A percentile compares a stretch with the other conserved stretches of the same genome.
Conservation (phyloP, 306 rosid species). For the Prunus kanzakura region DNA sequence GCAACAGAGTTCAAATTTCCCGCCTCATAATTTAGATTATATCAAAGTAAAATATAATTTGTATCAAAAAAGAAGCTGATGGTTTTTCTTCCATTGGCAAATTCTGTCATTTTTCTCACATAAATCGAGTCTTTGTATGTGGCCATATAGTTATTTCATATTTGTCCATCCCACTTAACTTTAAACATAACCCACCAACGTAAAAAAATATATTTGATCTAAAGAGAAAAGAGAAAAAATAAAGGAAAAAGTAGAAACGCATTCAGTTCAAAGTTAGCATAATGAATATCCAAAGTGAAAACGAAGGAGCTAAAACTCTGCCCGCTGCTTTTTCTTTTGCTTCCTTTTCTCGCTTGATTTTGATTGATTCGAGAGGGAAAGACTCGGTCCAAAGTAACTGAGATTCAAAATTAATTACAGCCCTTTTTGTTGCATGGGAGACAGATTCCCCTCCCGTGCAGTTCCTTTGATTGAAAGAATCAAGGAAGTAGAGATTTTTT, state of each 20-base stretch:
- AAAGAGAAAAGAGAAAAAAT: not conserved
- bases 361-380: conserved; percentile 66
- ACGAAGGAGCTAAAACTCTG: conserved; percentile 47
- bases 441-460: conserved; percentile 67
- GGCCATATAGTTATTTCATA: too few species aligned
- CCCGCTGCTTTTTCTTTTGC: conserved; percentile 59
- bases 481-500: not conserved
- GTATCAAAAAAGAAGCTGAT: not conserved
- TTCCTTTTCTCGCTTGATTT: conserved; percentile 44
- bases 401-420: conserved; percentile 48
- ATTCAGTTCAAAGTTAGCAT: not conserved
- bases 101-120: too few species aligned
- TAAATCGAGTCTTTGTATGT: too few species aligned
- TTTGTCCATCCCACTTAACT: not conserved
- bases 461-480: conserved; percentile 26
- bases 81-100: too few species aligned
- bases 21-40: too few species aligned
- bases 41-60: not conserved
- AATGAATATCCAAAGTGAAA: conserved; percentile 35
- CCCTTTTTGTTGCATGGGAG: conserved; percentile 52
- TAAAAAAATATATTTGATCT: not conserved
- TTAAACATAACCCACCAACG: not conserved
- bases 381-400: conserved; percentile 59
- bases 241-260: not conserved
- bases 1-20: too few species aligned